Base-by-base conservation (phyloP, 2,329 filamentous ascomycete species). In the Colletotrichum acutatum region DNA sequence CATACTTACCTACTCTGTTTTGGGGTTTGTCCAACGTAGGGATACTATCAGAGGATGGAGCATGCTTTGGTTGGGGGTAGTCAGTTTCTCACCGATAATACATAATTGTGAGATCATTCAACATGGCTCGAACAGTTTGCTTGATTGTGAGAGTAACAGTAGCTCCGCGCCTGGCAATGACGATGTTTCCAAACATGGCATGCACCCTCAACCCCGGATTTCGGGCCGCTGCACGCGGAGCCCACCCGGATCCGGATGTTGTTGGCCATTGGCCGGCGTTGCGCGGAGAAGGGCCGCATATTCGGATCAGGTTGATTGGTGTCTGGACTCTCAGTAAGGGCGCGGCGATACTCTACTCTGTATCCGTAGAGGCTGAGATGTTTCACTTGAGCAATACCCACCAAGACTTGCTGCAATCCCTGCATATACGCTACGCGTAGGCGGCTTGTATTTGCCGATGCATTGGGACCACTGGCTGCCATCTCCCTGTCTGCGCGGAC, bases 71-170 rank as follows among this genome's bases (percentile, higher is more conserved):
- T 32, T 14, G 16, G 28, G 32, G 28, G 49, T 32, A 46, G 22
- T 46, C 34, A 53, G 54, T 14, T 49, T 70, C 71, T 66, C 67
- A 52, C 61, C n/a, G 52, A 65, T 73, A 71, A 73, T 71, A 63
- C 56, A 71, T 66, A 66, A 66, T 66, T 9, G 66, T 61, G 60
- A 61, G 71, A 66, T 19, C n/a, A 42, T 53, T 46, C 62, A 28
- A 56, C 26, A 49, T 22, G 42, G 32, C 6, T 37, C n/a, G 52
- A 54, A 9, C 8, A 54, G 24, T 54, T 11, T 14, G 22, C 22
- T 26, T 24, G 4, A 14, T 14, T 14, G 22, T 54, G 52, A 54
- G 24, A 11, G 7, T 22, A 26, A 9, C 9, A 26, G n/a, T 54
- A 42, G 8, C 11, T 26, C n/a, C 32, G 46, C 42, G 22, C 4